Evolutionary conservation across 2,329 filamentous ascomycete species (phyloP).

Genomic region (Aspergillus persii): DNA sequence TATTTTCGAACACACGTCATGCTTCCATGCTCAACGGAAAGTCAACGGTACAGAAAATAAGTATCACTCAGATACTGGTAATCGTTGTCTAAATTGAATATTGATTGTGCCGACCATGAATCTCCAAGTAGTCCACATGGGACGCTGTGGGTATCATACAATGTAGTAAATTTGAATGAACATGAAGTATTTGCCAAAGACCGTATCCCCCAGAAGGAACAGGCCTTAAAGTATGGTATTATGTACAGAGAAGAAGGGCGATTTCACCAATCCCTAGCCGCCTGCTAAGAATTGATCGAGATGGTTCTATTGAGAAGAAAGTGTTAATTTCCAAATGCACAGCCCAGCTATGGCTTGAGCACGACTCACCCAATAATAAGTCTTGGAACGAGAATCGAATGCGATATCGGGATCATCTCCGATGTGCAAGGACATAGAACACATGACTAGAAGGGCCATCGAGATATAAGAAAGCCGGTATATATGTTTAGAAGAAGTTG

Average conservation of each 20-base stretch:
- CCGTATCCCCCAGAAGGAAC: too few species aligned
- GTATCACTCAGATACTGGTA: too few species aligned
- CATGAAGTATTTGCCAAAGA: too few species aligned
- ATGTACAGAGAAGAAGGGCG: too few species aligned
- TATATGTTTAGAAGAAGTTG: conserved; percentile 28
- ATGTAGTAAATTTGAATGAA: neutral
- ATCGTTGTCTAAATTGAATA: too few species aligned
- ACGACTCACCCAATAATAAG: neutral
- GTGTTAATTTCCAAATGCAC: neutral
- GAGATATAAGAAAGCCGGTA: neutral
- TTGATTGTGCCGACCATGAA: neutral
- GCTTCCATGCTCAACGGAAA: too few species aligned
- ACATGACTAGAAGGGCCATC: neutral
- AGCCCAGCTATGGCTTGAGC: neutral
- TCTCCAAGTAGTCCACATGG: conserved; percentile 1
- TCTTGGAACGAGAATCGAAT: neutral
- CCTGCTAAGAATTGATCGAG: neutral
- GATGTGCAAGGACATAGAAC: neutral
- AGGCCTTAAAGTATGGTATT: too few species aligned
- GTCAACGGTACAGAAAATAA: too few species aligned
- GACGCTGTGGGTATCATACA: conserved; percentile 13
- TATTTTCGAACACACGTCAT: neutral
- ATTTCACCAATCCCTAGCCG: neutral
- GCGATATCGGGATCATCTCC: neutral
- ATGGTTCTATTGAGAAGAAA: neutral